Percentiles rank a stretch among this genome's conserved stretches.
Evolutionary conservation across 805 yeast species (phyloP).

Genomic region (Grigorovia humatica): DNA sequence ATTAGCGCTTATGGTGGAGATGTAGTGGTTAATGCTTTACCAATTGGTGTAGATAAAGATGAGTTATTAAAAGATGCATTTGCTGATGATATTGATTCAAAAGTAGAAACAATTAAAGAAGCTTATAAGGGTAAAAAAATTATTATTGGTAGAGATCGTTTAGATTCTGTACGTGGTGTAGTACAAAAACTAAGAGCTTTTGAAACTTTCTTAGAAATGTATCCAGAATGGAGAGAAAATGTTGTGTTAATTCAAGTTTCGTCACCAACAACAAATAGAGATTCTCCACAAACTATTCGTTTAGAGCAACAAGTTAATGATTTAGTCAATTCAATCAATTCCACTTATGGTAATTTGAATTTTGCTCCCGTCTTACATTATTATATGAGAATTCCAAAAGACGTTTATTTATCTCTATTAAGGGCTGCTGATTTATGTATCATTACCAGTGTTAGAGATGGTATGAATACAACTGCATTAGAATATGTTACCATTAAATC

Average conservation of each 20-base stretch:
- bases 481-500: slow-evolving; percentile 88
- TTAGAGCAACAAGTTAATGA: slow-evolving; percentile 77
- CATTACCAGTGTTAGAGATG: slow-evolving; percentile 87
- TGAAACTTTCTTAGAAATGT: slow-evolving; percentile 78
- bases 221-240: slow-evolving; percentile 82
- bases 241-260: slow-evolving; percentile 90
- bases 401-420: slow-evolving; percentile 79
- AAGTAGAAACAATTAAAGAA: slow-evolving; percentile 53
- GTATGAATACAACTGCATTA: slow-evolving; percentile 90
- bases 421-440: slow-evolving; percentile 85
- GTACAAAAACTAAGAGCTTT: slow-evolving; percentile 87
- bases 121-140: slow-evolving; percentile 59
- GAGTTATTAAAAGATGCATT: slow-evolving; percentile 52
- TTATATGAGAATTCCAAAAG: slow-evolving; percentile 78
- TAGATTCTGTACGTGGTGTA: slow-evolving; percentile 88
- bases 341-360: slow-evolving; percentile 72
- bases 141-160: slow-evolving; percentile 87
- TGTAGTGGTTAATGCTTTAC: slow-evolving; percentile 63
- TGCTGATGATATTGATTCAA: slow-evolving; percentile 40
- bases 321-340: slow-evolving; percentile 69
- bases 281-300: slow-evolving; percentile 38
- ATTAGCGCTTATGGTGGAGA: slow-evolving; percentile 67
- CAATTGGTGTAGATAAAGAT: slow-evolving; percentile 81
- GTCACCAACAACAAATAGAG: slow-evolving; percentile 40
- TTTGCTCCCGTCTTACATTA: slow-evolving; percentile 86